Evolutionary conservation across 495 filamentous ascomycete species (phyloP).

Genomic region (Trichoderma virens): DNA sequence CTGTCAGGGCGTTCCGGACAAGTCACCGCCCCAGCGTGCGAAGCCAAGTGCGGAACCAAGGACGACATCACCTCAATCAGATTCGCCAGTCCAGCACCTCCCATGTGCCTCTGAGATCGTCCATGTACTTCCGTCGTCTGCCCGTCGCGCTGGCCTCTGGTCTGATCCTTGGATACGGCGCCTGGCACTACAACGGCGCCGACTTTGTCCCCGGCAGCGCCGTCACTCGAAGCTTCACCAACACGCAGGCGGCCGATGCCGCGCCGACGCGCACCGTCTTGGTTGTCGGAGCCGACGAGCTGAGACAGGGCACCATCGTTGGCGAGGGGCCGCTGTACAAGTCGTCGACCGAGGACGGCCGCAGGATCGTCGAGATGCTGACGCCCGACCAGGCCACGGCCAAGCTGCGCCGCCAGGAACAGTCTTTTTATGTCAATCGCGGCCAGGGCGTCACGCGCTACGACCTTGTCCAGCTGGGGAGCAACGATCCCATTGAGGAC

Average conservation of each 20-base stretch:
- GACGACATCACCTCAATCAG: conserved; percentile 18
- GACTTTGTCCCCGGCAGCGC: conserved; percentile 20
- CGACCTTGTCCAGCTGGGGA: conserved; percentile 88
- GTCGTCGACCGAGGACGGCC: conserved; percentile 68
- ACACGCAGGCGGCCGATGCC: conserved; percentile 15
- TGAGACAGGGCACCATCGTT: conserved; percentile 74
- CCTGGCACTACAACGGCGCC: conserved; percentile 41
- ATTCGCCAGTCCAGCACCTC: conserved; percentile 20
- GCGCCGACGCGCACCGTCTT: conserved; percentile 46
- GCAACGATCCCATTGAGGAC: conserved; percentile 97
- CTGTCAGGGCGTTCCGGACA: conserved; percentile 36
- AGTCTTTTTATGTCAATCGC: conserved; percentile 83
- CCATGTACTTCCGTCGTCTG: conserved; percentile 42
- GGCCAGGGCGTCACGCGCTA: conserved; percentile 91
- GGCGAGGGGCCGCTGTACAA: conserved; percentile 80
- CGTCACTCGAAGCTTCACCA: conserved; percentile 22
- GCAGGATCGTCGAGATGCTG: conserved; percentile 86
- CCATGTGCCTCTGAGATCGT: conserved; percentile 36
- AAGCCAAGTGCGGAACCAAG: conserved; percentile 24
- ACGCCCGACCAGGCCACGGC: conserved; percentile 90
- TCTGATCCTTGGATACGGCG: conserved; percentile 40
- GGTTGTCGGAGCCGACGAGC: conserved; percentile 72
- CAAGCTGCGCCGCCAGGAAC: conserved; percentile 80
- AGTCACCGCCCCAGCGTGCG: conserved; percentile 35
- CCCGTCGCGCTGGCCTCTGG: conserved; percentile 36